Evolutionary conservation across 1,284 basidiomycete genomes (phyloP), one percentile per base, ranked within the genome.

Genomic region (Coniophora puteana): DNA sequence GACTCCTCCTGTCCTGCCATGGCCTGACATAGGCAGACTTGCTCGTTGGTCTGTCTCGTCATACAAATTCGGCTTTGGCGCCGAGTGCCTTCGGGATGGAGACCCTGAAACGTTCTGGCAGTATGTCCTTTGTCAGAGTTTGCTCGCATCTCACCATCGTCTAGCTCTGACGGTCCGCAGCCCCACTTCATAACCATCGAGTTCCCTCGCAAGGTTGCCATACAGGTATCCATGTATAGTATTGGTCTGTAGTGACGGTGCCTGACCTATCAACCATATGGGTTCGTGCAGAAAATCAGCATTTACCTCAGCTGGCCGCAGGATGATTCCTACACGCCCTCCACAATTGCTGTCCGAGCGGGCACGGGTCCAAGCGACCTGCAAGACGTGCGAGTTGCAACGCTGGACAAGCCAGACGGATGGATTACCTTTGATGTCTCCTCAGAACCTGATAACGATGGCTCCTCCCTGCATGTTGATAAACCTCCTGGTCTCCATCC

Each of bases 321-420:
- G 42, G 96, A 99, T 62, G 96, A 99, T 60, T 97, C 93, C 1
- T 99, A 99, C 60, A 99, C 96, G 0, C 96, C 96, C 1, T 88
- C 89, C 1, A 89, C 87, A 23, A 74, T 99, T 45, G 83, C 86
- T 2, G 81, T 99, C 33, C 82, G 90, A 21, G 93, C 93, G 0
- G 96, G 96, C 4, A 98, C 94, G 7, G 87, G 92, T 16, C 79
- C 85, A 12, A 87, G 85, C 48, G 96, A 99, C 63, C 72, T 99
- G 6, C 92, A 97, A 62, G 93, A 97, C 56, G 81, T 94, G 25
- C 78, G 88, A n/a, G 72, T 85, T 17, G 78, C 92, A 40, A 86
- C 87, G 21, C 74, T 97, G 36, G 80, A 87, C 31, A 90, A 93
- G 59, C 95, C 96, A 0, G 87, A 93, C 47, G 94, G 96, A 4